These are phyloP conservation scores for Petunia secreta DNA, from an alignment of 257 asterid species.

Conservation along the genomic window DNA sequence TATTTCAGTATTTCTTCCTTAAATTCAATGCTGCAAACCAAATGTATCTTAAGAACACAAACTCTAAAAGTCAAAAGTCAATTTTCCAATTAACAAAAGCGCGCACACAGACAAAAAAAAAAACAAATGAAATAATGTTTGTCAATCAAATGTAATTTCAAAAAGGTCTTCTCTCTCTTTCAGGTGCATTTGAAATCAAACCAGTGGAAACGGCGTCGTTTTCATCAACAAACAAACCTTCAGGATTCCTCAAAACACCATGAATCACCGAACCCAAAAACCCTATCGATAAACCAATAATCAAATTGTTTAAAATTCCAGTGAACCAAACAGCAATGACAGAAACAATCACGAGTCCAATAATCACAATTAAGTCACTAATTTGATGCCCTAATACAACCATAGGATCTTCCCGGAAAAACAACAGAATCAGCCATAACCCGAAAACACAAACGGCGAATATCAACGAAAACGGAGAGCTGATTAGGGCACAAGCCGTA, in stretches of 20 bases:
- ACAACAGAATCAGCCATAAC: constrained; percentile 64
- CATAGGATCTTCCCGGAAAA: constrained; percentile 80
- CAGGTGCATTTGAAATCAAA: constrained; percentile 44
- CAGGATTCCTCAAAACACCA: constrained; percentile 66
- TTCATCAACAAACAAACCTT: constrained; percentile 72
- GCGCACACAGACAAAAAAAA: not conserved
- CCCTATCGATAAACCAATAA: constrained; percentile 62
- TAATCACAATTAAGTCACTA: constrained; percentile 52
- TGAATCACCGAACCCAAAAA: constrained; percentile 47
- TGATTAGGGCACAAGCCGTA: constrained; percentile 61
- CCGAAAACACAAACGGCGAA: constrained; percentile 46
- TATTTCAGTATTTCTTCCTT: not conserved
- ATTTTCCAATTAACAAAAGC: not conserved
- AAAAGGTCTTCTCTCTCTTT: constrained; percentile 31
- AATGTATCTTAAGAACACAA: not conserved
- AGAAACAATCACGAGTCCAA: constrained; percentile 45
- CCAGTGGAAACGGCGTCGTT: constrained; percentile 63
- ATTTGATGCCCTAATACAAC: constrained; percentile 56
- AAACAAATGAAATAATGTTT: not conserved
- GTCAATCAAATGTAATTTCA: not conserved
- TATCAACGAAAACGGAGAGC: constrained; percentile 54
- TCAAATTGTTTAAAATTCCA: constrained; percentile 51
- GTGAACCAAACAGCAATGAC: constrained; percentile 45
- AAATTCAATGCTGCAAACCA: not conserved
- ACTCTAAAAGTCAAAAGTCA: not conserved